A percentile compares a stretch with the other conserved stretches of the same genome.
phyloP scores from a whole-genome alignment of 345 rosid genomes.

The Conringia planisiliqua region DNA sequence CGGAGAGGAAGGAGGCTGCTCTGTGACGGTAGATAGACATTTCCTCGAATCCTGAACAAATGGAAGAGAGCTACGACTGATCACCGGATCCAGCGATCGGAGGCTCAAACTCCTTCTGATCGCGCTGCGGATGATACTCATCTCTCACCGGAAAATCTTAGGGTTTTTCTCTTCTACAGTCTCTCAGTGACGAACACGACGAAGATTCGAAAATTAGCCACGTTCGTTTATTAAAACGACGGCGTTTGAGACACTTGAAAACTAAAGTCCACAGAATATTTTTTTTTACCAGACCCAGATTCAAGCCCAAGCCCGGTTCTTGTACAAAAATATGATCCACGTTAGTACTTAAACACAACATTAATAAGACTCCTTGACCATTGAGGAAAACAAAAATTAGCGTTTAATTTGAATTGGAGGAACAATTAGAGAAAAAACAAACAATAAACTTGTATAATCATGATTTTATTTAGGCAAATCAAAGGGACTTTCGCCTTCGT shows the following conservation, averaged over 20 bases:
- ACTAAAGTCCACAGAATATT: neutral
- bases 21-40: slow-evolving; percentile 51
- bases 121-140: slow-evolving; percentile 42
- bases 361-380: neutral
- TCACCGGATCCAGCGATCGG: slow-evolving; percentile 13
- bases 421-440: neutral
- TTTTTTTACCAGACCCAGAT: neutral
- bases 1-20: slow-evolving; percentile 38
- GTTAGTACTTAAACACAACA: neutral
- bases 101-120: slow-evolving; percentile 32
- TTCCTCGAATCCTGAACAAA: slow-evolving; percentile 37
- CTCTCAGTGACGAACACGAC: slow-evolving; percentile 11
- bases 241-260: neutral
- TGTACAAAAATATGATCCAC: neutral
- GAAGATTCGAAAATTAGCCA: neutral
- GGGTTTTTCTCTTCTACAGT: slow-evolving; percentile 20
- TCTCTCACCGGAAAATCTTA: slow-evolving; percentile 28
- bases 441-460: neutral
- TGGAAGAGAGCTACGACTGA: slow-evolving; percentile 9
- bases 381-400: neutral
- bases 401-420: neutral
- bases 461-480: neutral
- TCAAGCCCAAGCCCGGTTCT: neutral
- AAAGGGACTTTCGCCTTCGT: slow-evolving; percentile 38
- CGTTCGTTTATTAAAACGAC: neutral